These are phyloP conservation scores for Boechera divaricarpa DNA, from an alignment of 345 rosid species.

Conservation along the genomic window DNA sequence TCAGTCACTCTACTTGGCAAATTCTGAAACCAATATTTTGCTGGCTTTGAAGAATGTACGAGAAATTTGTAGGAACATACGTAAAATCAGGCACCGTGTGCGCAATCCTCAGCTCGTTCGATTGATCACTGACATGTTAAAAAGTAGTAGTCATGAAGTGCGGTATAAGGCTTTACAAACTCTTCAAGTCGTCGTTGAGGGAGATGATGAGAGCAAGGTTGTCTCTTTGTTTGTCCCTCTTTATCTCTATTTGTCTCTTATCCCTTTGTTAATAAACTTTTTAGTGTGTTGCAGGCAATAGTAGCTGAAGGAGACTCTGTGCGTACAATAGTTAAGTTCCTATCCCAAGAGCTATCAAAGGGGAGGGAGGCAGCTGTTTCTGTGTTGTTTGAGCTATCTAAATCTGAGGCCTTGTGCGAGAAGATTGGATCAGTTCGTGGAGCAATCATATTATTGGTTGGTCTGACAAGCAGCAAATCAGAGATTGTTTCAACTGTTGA, in stretches of 20 bases:
- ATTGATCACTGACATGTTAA: conserved; percentile 75
- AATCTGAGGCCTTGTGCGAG: conserved; percentile 78
- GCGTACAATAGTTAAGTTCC: conserved; percentile 85
- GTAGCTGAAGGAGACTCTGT: conserved; percentile 91
- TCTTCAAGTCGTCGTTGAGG: conserved; percentile 76
- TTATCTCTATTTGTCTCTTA: conserved; percentile 18
- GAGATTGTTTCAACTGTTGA: conserved; percentile 83
- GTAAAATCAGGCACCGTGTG: conserved; percentile 58
- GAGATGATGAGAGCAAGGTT: conserved; percentile 87
- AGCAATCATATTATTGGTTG: conserved; percentile 87
- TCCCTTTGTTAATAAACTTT: conserved; percentile 23
- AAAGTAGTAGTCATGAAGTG: conserved; percentile 75
- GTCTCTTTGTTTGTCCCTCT: conserved; percentile 8
- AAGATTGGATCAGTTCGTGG: conserved; percentile 93
- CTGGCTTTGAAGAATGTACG: conserved; percentile 62
- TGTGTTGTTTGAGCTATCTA: conserved; percentile 85
- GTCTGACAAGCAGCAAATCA: conserved; percentile 91
- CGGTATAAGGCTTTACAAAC: conserved; percentile 78
- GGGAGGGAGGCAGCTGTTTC: conserved; percentile 92
- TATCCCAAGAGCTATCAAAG: conserved; percentile 72
- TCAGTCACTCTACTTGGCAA: conserved; percentile 61
- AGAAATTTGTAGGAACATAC: conserved; percentile 61
- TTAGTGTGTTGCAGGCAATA: conserved; percentile 63
- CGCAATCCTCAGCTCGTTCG: conserved; percentile 76
- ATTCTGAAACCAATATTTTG: conserved; percentile 71